A percentile compares a stretch with the other conserved stretches of the same genome.
phyloP scores from a whole-genome alignment of 1,139 yeast genomes.

The Debaryomycetaceae sp. region DNA sequence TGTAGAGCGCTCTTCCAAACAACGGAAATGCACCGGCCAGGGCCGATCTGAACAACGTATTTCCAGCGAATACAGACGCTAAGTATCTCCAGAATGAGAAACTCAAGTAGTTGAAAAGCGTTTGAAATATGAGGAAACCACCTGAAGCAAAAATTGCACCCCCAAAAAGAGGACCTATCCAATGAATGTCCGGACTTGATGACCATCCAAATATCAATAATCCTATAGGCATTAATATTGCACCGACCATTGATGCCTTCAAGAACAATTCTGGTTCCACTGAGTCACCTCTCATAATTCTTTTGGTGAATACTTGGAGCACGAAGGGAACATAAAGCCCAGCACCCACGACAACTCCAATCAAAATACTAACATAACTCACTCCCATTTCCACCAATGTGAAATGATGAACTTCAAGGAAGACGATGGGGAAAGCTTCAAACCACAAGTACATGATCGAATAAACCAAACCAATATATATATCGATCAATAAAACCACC shows the following conservation, averaged over 20 bases:
- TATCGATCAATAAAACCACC: conserved; percentile 26
- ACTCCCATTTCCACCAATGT: conserved; percentile 46
- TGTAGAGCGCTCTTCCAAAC: conserved; percentile 51
- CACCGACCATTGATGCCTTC: conserved; percentile 41
- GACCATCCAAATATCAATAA: conserved; percentile 34
- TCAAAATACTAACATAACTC: conserved; percentile 41
- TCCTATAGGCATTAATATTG: conserved; percentile 27
- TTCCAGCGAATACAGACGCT: conserved; percentile 61
- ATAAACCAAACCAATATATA: conserved; percentile 29
- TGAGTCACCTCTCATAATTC: conserved; percentile 28
- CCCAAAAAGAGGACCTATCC: conserved; percentile 33
- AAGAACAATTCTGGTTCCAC: conserved; percentile 61
- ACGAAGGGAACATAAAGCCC: conserved; percentile 18
- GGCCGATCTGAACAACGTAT: conserved; percentile 48
- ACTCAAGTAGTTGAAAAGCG: conserved; percentile 50
- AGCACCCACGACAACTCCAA: conserved; percentile 37
- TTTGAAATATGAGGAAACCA: conserved; percentile 29
- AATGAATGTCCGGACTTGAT: conserved; percentile 22
- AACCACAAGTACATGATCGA: conserved; percentile 31
- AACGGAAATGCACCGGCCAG: conserved; percentile 64
- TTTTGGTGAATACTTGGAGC: conserved; percentile 20
- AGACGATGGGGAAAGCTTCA: conserved; percentile 33
- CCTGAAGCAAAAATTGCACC: conserved; percentile 25
- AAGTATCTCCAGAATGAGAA: conserved; percentile 52
- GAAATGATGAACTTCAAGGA: conserved; percentile 18